Percentiles rank a stretch among this genome's conserved stretches.
These are phyloP conservation scores for Primulina eburnea DNA, from an alignment of 257 asterid genomes.

Conservation along the genomic window DNA sequence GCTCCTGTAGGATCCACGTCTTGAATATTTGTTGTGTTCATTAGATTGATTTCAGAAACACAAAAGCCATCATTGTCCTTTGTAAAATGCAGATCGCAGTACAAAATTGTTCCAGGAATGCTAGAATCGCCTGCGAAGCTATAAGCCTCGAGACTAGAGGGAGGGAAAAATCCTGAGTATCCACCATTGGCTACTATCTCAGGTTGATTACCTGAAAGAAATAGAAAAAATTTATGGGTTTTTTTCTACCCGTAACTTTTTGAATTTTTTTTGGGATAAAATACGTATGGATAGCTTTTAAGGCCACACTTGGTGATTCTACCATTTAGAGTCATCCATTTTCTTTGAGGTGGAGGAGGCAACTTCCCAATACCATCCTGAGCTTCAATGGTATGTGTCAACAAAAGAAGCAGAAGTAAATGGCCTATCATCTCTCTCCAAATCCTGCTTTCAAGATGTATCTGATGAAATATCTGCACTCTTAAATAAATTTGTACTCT, in stretches of 20 bases:
- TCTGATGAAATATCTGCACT: background rate
- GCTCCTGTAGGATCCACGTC: slow-evolving; percentile 42
- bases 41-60: slow-evolving; percentile 42
- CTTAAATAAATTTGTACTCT: too few relatives aligned
- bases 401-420: slow-evolving; percentile 39
- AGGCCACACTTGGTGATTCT: background rate
- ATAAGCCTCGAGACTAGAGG: slow-evolving; percentile 46
- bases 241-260: background rate
- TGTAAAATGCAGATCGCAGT: slow-evolving; percentile 75
- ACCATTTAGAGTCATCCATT: slow-evolving; percentile 82
- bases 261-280: background rate
- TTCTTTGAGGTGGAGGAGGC: slow-evolving; percentile 37
- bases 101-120: slow-evolving; percentile 50
- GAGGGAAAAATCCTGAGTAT: slow-evolving; percentile 74
- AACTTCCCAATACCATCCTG: slow-evolving; percentile 24
- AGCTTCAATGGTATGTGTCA: slow-evolving; percentile 60
- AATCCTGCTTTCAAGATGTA: slow-evolving; percentile 36
- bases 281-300: background rate
- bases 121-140: slow-evolving; percentile 35
- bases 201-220: slow-evolving; percentile 44
- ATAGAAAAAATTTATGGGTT: background rate
- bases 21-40: slow-evolving; percentile 53
- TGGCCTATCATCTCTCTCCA: slow-evolving; percentile 56
- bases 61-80: slow-evolving; percentile 68
- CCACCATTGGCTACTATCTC: slow-evolving; percentile 58